These are phyloP conservation scores for Talaromyces wortmannii DNA, from an alignment of 495 filamentous ascomycete genomes.

Conservation along the genomic window DNA sequence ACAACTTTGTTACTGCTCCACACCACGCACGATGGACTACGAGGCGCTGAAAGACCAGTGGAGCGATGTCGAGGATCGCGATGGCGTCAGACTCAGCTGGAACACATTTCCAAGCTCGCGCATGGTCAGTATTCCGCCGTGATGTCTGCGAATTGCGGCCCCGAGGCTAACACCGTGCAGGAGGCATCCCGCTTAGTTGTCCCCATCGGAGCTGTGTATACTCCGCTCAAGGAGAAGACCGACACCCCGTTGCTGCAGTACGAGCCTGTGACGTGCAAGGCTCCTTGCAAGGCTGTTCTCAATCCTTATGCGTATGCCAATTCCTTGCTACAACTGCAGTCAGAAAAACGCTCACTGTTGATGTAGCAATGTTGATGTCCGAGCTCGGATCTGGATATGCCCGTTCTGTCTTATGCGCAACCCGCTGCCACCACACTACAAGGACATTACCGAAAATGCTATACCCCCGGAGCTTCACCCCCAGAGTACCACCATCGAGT, in stretches of 20 bases:
- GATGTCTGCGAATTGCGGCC: constrained; percentile 5
- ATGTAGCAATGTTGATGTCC: constrained; percentile 84
- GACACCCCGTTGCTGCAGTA: constrained; percentile 88
- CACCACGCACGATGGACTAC: constrained; percentile 57
- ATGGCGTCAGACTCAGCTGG: constrained; percentile 97
- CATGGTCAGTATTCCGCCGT: constrained; percentile 56
- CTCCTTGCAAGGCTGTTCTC: constrained; percentile 89
- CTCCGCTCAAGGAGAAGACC: constrained; percentile 90
- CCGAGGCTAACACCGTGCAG: constrained; percentile 31
- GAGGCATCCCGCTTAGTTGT: constrained; percentile 97
- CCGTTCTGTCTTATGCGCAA: constrained; percentile 97
- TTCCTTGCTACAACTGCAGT: background rate
- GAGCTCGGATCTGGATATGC: constrained; percentile 95
- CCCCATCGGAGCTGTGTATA: constrained; percentile 94
- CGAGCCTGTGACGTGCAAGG: constrained; percentile 96
- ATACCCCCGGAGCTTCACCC: constrained; percentile 96
- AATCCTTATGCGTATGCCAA: constrained; percentile 85
- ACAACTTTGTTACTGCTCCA: constrained; percentile 8
- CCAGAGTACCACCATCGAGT: constrained; percentile 93
- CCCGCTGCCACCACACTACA: constrained; percentile 92
- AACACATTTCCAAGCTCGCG: constrained; percentile 98
- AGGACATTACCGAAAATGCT: constrained; percentile 91
- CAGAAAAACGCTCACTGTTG: background rate
- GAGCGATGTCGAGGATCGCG: constrained; percentile 93
- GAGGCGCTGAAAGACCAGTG: constrained; percentile 91